phyloP scores from a whole-genome alignment of 2,329 filamentous ascomycete genomes.

The Arthrocladium fulminans region DNA sequence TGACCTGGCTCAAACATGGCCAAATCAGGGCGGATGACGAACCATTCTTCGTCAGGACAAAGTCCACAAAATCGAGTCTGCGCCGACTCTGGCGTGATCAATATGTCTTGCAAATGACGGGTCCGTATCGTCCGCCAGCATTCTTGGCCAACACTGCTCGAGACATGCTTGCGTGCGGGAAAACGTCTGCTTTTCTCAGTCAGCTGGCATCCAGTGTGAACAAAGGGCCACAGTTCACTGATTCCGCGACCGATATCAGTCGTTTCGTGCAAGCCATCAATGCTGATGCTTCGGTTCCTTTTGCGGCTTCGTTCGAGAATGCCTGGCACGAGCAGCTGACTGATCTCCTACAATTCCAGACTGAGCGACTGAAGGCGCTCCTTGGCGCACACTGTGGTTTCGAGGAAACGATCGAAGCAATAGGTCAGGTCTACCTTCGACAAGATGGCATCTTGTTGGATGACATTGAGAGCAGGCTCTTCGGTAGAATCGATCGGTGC shows the following conservation, averaged over 20 bases:
- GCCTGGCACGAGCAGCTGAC: constrained; percentile 70
- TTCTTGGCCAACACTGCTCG: constrained; percentile 63
- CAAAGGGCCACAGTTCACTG: constrained; percentile 7
- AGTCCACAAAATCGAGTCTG: constrained; percentile 46
- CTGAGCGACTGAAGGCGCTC: constrained; percentile 48
- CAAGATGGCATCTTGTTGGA: constrained; percentile 62
- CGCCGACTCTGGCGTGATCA: constrained; percentile 67
- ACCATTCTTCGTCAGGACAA: constrained; percentile 64
- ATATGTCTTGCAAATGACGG: constrained; percentile 57
- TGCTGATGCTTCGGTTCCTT: constrained; percentile 25
- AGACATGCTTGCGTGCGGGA: constrained; percentile 78
- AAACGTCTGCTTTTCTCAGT: constrained; percentile 77
- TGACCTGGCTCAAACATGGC: constrained; percentile 76
- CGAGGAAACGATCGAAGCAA: constrained; percentile 53
- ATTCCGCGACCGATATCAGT: background rate
- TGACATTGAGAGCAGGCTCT: constrained; percentile 59
- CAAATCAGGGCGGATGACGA: constrained; percentile 58
- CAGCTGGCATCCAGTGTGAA: constrained; percentile 39
- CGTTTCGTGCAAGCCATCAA: background rate
- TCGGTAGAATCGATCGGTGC: constrained; percentile 60
- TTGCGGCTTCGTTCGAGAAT: constrained; percentile 60
- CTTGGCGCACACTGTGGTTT: constrained; percentile 53
- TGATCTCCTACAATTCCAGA: constrained; percentile 40
- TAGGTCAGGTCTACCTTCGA: constrained; percentile 69
- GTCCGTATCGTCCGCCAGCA: constrained; percentile 57